phyloP scores from a whole-genome alignment of 768 basidiomycete genomes.

The Rubroboletus satanas region DNA sequence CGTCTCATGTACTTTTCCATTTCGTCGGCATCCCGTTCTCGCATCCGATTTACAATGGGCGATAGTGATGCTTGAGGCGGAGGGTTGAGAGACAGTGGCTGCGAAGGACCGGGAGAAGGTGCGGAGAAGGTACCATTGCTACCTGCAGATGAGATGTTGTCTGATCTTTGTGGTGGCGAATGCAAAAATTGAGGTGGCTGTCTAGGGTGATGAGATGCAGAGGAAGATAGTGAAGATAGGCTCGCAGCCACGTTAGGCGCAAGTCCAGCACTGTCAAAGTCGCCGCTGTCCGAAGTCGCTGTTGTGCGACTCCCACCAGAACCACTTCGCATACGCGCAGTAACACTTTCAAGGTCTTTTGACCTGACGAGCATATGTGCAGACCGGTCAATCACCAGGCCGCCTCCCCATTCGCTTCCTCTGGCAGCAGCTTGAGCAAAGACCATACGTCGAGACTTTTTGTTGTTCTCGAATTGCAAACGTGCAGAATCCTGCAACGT shows the following conservation, averaged over 20 bases:
- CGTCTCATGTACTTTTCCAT: slow-evolving; percentile 82
- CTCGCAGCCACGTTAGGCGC: slow-evolving; percentile 39
- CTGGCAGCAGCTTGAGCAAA: slow-evolving; percentile 70
- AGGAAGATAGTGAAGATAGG: slow-evolving; percentile 60
- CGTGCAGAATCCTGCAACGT: slow-evolving; percentile 80
- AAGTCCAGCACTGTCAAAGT: slow-evolving; percentile 45
- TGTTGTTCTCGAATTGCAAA: slow-evolving; percentile 73
- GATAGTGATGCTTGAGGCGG: slow-evolving; percentile 52
- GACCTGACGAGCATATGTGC: slow-evolving; percentile 46
- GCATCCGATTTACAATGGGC: slow-evolving; percentile 76
- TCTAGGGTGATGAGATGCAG: slow-evolving; percentile 51
- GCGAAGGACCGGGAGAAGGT: slow-evolving; percentile 35
- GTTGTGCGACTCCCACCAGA: slow-evolving; percentile 80
- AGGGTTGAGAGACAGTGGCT: slow-evolving; percentile 35
- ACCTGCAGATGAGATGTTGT: slow-evolving; percentile 29
- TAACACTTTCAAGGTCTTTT: slow-evolving; percentile 36
- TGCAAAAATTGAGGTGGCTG: slow-evolving; percentile 37
- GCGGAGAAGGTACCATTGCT: slow-evolving; percentile 38
- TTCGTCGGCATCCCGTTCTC: slow-evolving; percentile 80
- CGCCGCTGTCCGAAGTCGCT: slow-evolving; percentile 70
- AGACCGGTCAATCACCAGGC: slow-evolving; percentile 39
- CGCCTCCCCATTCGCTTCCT: slow-evolving; percentile 57
- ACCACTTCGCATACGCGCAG: slow-evolving; percentile 68
- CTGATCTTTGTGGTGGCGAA: slow-evolving; percentile 38
- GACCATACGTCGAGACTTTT: slow-evolving; percentile 65